phyloP scores from a whole-genome alignment of 2,329 filamentous ascomycete genomes.

The Lasiodiplodia sp. region DNA sequence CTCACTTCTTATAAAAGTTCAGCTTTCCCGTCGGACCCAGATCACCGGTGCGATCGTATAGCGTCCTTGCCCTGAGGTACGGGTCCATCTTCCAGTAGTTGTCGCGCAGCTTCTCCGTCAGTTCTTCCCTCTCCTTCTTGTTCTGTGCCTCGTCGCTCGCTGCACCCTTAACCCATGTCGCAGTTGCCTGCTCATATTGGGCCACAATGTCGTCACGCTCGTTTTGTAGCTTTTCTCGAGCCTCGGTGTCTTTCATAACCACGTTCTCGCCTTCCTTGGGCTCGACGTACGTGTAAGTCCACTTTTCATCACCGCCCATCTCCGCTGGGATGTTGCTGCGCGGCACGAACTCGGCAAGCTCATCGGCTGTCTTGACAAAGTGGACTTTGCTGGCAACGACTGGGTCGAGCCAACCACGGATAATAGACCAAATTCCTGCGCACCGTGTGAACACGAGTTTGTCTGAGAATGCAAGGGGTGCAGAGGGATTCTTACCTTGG shows the following conservation, averaged over 20 bases:
- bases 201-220: slow-evolving; percentile 71
- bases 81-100: slow-evolving; percentile 93
- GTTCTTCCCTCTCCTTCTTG: slow-evolving; percentile 64
- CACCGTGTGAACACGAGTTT: background rate
- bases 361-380: slow-evolving; percentile 83
- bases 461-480: no score
- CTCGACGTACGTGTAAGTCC: slow-evolving; percentile 83
- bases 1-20: slow-evolving; percentile 68
- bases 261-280: slow-evolving; percentile 78
- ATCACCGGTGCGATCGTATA: slow-evolving; percentile 83
- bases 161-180: slow-evolving; percentile 71
- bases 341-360: slow-evolving; percentile 79
- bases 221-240: slow-evolving; percentile 68
- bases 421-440: slow-evolving; percentile 93
- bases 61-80: slow-evolving; percentile 79
- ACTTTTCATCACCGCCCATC: slow-evolving; percentile 85
- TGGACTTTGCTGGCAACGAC: slow-evolving; percentile 94
- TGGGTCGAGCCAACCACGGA: slow-evolving; percentile 94
- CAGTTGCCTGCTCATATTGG: slow-evolving; percentile 76
- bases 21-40: slow-evolving; percentile 72
- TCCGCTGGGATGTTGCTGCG: slow-evolving; percentile 77
- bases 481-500: slow-evolving; percentile 67
- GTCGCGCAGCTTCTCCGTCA: slow-evolving; percentile 69
- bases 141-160: slow-evolving; percentile 55
- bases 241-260: slow-evolving; percentile 68